Percentiles rank a stretch among this genome's conserved stretches.
Conservation (phyloP, 257 asterid species). For the Eustoma russellianum region DNA sequence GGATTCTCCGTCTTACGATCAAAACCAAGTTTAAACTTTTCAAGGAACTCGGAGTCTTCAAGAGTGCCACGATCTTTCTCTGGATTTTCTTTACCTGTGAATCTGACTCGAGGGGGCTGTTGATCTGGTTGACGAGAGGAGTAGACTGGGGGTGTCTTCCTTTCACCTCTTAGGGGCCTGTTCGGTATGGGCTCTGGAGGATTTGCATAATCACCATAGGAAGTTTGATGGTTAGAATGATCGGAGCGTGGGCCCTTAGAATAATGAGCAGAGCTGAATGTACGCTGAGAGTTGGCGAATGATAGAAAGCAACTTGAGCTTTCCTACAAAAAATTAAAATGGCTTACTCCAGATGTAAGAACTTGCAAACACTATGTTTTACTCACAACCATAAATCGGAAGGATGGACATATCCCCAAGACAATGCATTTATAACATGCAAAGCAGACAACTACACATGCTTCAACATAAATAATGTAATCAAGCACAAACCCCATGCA, state of each 20-base stretch:
- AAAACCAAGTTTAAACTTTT: slow-evolving; percentile 66
- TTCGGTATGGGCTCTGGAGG: slow-evolving; percentile 14
- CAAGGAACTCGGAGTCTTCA: slow-evolving; percentile 47
- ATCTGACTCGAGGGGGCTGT: not conserved
- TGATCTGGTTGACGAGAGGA: slow-evolving; percentile 1
- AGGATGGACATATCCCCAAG: too few species aligned
- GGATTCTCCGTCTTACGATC: slow-evolving; percentile 23
- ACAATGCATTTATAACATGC: too few species aligned
- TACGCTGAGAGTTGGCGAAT: not conserved
- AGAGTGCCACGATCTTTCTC: slow-evolving; percentile 16
- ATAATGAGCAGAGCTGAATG: slow-evolving; percentile 9
- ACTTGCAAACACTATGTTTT: too few species aligned
- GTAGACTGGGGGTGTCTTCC: slow-evolving; percentile 8
- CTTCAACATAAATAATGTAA: too few species aligned
- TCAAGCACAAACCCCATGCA: too few species aligned
- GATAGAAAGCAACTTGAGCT: not conserved
- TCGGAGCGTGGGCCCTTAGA: slow-evolving; percentile 1
- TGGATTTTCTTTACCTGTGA: slow-evolving; percentile 22
- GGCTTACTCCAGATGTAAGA: too few species aligned
- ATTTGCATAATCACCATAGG: not conserved
- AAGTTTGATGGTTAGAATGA: not conserved
- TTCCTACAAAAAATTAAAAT: too few species aligned
- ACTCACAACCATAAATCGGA: too few species aligned
- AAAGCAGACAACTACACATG: too few species aligned
- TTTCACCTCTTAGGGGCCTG: slow-evolving; percentile 13